Conservation (phyloP, 2,329 filamentous ascomycete genomes). For the Geoglossum cookeanum region DNA sequence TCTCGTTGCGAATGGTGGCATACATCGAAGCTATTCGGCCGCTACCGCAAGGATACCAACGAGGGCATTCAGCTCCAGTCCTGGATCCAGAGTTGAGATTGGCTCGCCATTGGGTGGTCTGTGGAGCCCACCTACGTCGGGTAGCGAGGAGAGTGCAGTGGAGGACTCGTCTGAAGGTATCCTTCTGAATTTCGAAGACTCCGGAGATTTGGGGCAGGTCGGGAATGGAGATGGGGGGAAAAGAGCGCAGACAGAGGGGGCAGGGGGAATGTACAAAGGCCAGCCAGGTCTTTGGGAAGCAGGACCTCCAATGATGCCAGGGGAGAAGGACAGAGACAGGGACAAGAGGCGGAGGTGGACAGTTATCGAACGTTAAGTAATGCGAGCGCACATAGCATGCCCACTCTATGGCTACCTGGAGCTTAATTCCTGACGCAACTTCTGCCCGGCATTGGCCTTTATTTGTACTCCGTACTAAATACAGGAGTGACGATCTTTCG, state of each 20-base stretch:
- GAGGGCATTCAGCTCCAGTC: neutral
- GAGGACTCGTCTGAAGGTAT: slow-evolving; percentile 18
- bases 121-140: slow-evolving; percentile 15
- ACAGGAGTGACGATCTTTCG: too few relatives aligned
- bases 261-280: neutral
- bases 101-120: slow-evolving; percentile 14
- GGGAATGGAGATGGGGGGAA: slow-evolving; percentile 8
- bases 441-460: neutral
- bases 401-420: neutral
- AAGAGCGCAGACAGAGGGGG: neutral
- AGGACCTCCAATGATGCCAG: slow-evolving; percentile 21
- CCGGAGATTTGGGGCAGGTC: slow-evolving; percentile 11
- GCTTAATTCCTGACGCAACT: neutral
- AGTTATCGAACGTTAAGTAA: slow-evolving; percentile 26
- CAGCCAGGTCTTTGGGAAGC: neutral
- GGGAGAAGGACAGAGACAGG: slow-evolving; percentile 28
- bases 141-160: slow-evolving; percentile 9
- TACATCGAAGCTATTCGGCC: neutral
- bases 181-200: slow-evolving; percentile 32
- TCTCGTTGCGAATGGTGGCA: neutral
- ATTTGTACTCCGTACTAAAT: too few relatives aligned
- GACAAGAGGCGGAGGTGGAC: slow-evolving; percentile 36
- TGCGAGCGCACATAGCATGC: neutral
- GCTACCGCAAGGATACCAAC: neutral
- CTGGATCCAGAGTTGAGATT: neutral